These are phyloP conservation scores for Dictyostelium firmibasis DNA, from an alignment of 78 protist species.

Conservation along the genomic window DNA sequence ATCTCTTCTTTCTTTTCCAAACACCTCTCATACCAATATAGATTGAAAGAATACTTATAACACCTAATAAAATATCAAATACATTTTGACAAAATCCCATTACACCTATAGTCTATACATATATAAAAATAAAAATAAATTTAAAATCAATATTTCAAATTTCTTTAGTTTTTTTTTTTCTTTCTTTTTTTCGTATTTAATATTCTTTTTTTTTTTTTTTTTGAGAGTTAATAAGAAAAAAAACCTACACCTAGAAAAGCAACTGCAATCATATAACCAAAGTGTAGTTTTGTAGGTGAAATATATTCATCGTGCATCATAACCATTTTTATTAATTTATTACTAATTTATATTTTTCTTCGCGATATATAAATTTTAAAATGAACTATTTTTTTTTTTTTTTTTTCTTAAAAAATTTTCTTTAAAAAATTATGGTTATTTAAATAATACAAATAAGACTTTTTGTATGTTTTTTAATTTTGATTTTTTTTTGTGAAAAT, in stretches of 20 bases:
- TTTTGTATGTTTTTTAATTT: no score
- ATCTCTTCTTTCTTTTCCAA: slow-evolving; percentile 44
- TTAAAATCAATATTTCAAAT: no score
- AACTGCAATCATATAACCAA: slow-evolving; percentile 21
- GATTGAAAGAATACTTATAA: not conserved
- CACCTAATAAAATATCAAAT: slow-evolving; percentile 58
- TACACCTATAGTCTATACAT: slow-evolving; percentile 63
- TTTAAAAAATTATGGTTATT: no score
- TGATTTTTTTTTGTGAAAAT: no score
- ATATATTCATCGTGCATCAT: slow-evolving; percentile 9
- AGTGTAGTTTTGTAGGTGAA: slow-evolving; percentile 20
- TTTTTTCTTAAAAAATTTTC: no score
- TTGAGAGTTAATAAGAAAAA: no score
- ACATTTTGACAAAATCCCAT: slow-evolving; percentile 56
- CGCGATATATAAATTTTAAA: not conserved
- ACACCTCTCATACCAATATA: slow-evolving; percentile 53
- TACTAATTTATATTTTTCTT: not conserved
- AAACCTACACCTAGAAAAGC: slow-evolving; percentile 36
- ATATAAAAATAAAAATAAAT: not conserved
- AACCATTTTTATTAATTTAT: not conserved
- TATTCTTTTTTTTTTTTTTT: not conserved
- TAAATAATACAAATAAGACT: no score
- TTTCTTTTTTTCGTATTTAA: no score
- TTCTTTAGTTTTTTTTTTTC: no score
- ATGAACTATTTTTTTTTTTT: no score